These are phyloP conservation scores for Coemansia sp. DNA, from an alignment of 192 early-diverging fungal genomes.

Conservation along the genomic window DNA sequence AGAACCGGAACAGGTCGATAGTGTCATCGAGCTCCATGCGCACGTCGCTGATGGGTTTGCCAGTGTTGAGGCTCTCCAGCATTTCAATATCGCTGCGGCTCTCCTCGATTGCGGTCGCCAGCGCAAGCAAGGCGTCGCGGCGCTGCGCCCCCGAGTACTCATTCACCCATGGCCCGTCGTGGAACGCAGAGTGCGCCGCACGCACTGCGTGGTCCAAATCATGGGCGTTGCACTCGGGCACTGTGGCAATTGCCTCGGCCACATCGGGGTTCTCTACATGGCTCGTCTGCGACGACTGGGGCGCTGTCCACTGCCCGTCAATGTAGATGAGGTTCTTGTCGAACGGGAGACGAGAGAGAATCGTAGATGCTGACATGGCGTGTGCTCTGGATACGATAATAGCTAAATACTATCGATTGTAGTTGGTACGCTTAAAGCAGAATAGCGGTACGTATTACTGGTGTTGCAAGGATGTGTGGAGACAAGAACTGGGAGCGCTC, in stretches of 20 bases:
- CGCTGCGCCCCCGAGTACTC: constrained; percentile 51
- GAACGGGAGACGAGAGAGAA: constrained; percentile 31
- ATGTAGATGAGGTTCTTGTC: constrained; percentile 33
- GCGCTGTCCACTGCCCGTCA: constrained; percentile 29
- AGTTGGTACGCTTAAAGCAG: too few relatives aligned
- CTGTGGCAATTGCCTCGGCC: constrained; percentile 28
- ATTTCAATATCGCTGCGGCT: constrained; percentile 34
- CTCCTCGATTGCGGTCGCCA: constrained; percentile 44
- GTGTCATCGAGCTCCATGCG: constrained; percentile 50
- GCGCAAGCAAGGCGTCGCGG: constrained; percentile 45
- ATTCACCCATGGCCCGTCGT: constrained; percentile 44
- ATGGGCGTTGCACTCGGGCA: constrained; percentile 31
- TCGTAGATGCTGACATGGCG: not conserved
- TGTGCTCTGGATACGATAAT: not conserved
- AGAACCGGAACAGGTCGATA: constrained; percentile 45
- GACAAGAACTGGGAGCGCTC: too few relatives aligned
- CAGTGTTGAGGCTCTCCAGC: constrained; percentile 52
- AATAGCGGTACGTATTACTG: too few relatives aligned
- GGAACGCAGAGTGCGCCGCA: constrained; percentile 42
- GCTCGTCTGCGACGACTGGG: constrained; percentile 5
- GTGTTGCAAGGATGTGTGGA: too few relatives aligned
- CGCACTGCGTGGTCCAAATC: constrained; percentile 45
- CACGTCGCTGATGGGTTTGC: constrained; percentile 53
- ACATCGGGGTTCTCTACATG: constrained; percentile 43
- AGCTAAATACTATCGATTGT: not conserved